These are phyloP conservation scores for Physcomitrium patens DNA, from an alignment of 225 moss, liverwort and hornwort genomes.

Conservation along the genomic window DNA sequence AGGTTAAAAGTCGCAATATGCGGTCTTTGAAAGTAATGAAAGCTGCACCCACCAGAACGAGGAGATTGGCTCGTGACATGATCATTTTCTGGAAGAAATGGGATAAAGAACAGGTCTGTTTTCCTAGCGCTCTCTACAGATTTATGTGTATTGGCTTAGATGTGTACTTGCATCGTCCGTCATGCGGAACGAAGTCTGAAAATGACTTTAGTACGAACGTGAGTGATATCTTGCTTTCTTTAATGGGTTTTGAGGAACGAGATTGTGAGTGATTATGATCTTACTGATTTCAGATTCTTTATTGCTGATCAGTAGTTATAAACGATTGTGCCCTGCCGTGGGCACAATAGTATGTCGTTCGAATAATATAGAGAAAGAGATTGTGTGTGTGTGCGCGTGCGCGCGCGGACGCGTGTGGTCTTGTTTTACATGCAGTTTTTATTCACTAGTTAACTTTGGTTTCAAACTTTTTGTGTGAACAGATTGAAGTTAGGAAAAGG, in stretches of 20 bases:
- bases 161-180: neutral
- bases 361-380: too few species aligned
- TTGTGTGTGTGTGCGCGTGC: neutral
- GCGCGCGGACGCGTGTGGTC: neutral
- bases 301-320: too few species aligned
- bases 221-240: neutral
- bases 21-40: slow-evolving; percentile 80
- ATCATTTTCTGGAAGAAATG: slow-evolving; percentile 96
- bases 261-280: neutral
- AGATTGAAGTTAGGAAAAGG: slow-evolving; percentile 85
- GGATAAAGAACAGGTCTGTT: slow-evolving; percentile 89
- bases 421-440: slow-evolving; percentile 9
- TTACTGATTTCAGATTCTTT: neutral
- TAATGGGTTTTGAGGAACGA: neutral
- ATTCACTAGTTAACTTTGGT: slow-evolving; percentile 7
- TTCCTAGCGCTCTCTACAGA: neutral
- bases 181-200: neutral
- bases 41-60: slow-evolving; percentile 75
- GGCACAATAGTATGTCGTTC: too few species aligned
- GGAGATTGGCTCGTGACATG: slow-evolving; percentile 89
- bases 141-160: neutral
- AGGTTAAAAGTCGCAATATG: slow-evolving; percentile 79
- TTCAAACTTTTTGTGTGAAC: slow-evolving; percentile 15
- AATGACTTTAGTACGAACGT: neutral
- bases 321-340: too few species aligned